Evolutionary conservation across 2,329 filamentous ascomycete species (phyloP), one percentile per base, ranked within the genome.

Genomic region (Fusarium robinianum): DNA sequence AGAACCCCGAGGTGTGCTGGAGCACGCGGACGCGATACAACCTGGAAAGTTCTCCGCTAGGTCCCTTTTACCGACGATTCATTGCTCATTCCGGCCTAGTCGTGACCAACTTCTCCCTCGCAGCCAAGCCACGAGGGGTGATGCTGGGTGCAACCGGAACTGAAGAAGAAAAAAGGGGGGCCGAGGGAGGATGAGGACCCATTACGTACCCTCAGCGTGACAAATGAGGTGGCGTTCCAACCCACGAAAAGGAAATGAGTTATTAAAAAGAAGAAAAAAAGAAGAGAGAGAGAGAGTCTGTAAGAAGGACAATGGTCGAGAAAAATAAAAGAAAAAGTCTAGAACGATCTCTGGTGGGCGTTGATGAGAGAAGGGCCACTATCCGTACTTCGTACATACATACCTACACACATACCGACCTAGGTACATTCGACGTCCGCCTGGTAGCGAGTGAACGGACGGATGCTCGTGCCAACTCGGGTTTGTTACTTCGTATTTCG

Each of bases 61-160:
- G 12, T 25, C 35, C n/a, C 53, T 55, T 43, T 45, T 45, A 47
- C 27, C 39, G 32, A 27, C 30, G 39, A 16, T 27, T 48, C 37
- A 53, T 55, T 26, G 51, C 48, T 30, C 14, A 45, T 55, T 33
- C 3, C 35, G 51, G 16, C 22, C 16, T 53, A 53, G 51, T 24
- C 22, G 34, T 22, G 40, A 47, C 37, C 27, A n/a, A 47, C 10
- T 43, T n/a, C n/a, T n/a, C n/a, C n/a, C n/a, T n/a, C n/a, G n/a
- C n/a, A 40, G 47, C 32, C 51, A 49, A 53, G 39, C 30, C 26
- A n/a, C 21, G 18, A 27, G 45, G 30, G 15, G 52, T 23, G 21
- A 43, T 36, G 40, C 44, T 40, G 31, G 24, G 30, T 41, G 37
- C 27, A 53, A 11, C 44, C 43, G 52, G 38, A 26, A 22, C 32